Evolutionary conservation across 805 yeast genomes (phyloP).

Genomic region (Debaryomyces prosopidis): DNA sequence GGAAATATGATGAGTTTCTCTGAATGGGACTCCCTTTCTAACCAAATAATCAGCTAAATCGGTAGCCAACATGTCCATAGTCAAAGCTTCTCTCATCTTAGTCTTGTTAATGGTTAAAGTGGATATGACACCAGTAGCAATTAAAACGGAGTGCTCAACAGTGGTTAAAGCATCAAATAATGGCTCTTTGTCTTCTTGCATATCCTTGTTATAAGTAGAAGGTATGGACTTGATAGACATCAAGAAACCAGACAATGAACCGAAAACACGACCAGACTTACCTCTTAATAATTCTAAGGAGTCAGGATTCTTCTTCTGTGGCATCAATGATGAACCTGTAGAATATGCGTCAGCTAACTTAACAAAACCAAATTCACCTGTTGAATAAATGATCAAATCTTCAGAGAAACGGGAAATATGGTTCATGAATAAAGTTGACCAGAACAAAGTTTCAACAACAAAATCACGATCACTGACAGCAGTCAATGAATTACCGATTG

Average conservation of each 20-base stretch:
- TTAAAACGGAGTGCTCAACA: constrained; percentile 88
- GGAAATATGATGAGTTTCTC: constrained; percentile 98
- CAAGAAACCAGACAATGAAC: constrained; percentile 91
- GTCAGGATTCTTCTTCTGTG: constrained; percentile 98
- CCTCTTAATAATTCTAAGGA: constrained; percentile 94
- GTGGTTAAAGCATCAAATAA: constrained; percentile 87
- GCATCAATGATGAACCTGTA: constrained; percentile 98
- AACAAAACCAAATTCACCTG: constrained; percentile 95
- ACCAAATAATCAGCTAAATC: constrained; percentile 97
- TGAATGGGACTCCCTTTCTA: constrained; percentile 96
- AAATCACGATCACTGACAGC: constrained; percentile 98
- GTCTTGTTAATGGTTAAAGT: constrained; percentile 73
- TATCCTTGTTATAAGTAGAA: constrained; percentile 95
- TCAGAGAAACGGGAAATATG: constrained; percentile 94
- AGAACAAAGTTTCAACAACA: constrained; percentile 91
- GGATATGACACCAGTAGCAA: constrained; percentile 95
- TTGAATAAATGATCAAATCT: constrained; percentile 92
- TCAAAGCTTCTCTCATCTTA: constrained; percentile 82
- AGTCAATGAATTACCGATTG: constrained; percentile 93
- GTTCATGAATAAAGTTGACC: constrained; percentile 94
- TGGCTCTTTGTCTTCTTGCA: constrained; percentile 99
- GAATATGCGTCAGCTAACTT: constrained; percentile 96
- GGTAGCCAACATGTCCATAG: constrained; percentile 99
- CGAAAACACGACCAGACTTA: constrained; percentile 95
- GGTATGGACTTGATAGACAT: constrained; percentile 98